These are phyloP conservation scores for Botrytis squamosa DNA, from an alignment of 2,329 filamentous ascomycete genomes.

Conservation along the genomic window DNA sequence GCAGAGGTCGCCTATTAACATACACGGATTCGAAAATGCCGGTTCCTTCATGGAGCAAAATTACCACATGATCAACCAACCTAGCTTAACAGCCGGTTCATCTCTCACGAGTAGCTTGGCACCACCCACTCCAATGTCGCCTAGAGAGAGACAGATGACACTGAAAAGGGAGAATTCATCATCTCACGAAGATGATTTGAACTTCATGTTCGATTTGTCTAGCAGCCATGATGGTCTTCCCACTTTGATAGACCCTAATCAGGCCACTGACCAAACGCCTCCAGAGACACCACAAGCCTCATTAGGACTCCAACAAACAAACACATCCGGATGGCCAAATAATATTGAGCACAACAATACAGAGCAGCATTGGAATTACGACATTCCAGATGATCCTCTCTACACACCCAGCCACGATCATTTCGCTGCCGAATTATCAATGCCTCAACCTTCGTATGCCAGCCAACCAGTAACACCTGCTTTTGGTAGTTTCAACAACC, in stretches of 20 bases:
- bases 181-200: conserved; percentile 29
- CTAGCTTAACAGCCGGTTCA: conserved; percentile 31
- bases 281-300: conserved; percentile 36
- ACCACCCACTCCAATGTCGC: conserved; percentile 39
- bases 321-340: conserved; percentile 25
- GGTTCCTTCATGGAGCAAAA: conserved; percentile 36
- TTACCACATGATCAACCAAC: conserved; percentile 30
- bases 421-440: conserved; percentile 34
- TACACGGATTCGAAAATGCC: conserved; percentile 33
- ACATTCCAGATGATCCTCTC: conserved; percentile 35
- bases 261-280: conserved; percentile 28
- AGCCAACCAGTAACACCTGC: conserved; percentile 39
- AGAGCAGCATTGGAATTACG: conserved; percentile 32
- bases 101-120: conserved; percentile 38
- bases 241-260: background rate
- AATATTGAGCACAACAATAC: conserved; percentile 24
- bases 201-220: conserved; percentile 31
- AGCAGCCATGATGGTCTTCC: background rate
- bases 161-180: conserved; percentile 31
- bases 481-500: conserved; percentile 35
- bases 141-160: conserved; percentile 34
- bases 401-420: conserved; percentile 35
- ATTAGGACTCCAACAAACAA: conserved; percentile 23
- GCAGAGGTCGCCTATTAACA: conserved; percentile 38
- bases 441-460: conserved; percentile 34